Conservation (phyloP, 257 asterid species). For the Gardenia jasminoides region DNA sequence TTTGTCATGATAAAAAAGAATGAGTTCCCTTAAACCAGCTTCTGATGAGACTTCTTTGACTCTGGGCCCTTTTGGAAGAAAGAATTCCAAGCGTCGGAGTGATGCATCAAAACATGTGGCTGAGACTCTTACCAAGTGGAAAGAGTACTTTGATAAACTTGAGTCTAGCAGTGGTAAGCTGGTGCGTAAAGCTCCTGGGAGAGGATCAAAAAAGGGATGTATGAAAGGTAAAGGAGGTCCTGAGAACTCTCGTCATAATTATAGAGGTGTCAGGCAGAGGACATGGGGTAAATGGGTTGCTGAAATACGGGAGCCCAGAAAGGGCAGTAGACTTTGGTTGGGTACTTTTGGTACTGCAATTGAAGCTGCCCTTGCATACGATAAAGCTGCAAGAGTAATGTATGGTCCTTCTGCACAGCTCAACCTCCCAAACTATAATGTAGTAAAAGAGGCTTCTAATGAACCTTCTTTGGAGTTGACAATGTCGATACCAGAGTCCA, state of each 20-base stretch:
- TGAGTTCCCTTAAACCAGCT: slow-evolving; percentile 12
- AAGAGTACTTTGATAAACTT: slow-evolving; percentile 8
- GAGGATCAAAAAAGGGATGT: slow-evolving; percentile 15
- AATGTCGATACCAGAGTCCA: slow-evolving; percentile 7
- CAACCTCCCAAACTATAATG: slow-evolving; percentile 16
- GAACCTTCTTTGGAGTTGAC: slow-evolving; percentile 17
- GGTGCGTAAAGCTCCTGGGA: slow-evolving; percentile 17
- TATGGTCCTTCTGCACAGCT: slow-evolving; percentile 21
- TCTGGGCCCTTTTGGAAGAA: neutral
- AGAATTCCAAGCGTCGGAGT: slow-evolving; percentile 1
- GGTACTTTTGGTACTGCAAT: slow-evolving; percentile 21
- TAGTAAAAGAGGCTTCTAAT: neutral
- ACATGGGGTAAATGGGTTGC: slow-evolving; percentile 23
- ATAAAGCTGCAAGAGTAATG: slow-evolving; percentile 16
- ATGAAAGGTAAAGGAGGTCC: slow-evolving; percentile 21
- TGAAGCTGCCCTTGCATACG: slow-evolving; percentile 22
- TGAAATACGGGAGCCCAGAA: slow-evolving; percentile 16
- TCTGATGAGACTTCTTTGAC: slow-evolving; percentile 17
- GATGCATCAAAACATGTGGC: slow-evolving; percentile 12
- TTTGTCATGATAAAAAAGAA: slow-evolving; percentile 6
- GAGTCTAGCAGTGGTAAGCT: neutral
- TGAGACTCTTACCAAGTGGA: slow-evolving; percentile 13
- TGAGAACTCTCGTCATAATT: slow-evolving; percentile 15
- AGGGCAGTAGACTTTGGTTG: slow-evolving; percentile 19
- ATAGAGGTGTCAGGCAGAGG: slow-evolving; percentile 20